Conservation (phyloP, 345 rosid species). For the Toxicodendron radicans region DNA sequence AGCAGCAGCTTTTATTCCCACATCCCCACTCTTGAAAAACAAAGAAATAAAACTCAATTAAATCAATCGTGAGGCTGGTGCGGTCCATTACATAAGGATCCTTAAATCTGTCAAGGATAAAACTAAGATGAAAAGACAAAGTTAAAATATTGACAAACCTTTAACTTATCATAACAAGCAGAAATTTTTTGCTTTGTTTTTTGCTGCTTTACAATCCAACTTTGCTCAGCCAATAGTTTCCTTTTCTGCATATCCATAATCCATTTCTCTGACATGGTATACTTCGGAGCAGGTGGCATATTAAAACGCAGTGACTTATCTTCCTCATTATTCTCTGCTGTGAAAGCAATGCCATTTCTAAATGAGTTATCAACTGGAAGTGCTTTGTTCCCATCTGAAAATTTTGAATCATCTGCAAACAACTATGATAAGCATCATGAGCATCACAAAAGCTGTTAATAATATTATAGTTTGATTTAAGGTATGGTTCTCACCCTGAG, state of each 20-base stretch:
- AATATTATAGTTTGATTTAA: not conserved
- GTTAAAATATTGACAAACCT: slow-evolving; percentile 47
- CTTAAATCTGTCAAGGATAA: slow-evolving; percentile 5
- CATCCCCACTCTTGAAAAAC: not conserved
- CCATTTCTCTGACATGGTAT: slow-evolving; percentile 87
- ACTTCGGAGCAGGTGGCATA: slow-evolving; percentile 53
- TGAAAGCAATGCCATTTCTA: slow-evolving; percentile 30
- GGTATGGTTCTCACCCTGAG: slow-evolving; percentile 23
- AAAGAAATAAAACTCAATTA: slow-evolving; percentile 6
- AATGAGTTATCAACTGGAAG: slow-evolving; percentile 21
- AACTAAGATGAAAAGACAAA: slow-evolving; percentile 17
- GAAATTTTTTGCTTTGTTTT: slow-evolving; percentile 62
- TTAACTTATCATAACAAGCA: slow-evolving; percentile 59
- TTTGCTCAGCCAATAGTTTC: slow-evolving; percentile 53
- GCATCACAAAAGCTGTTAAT: slow-evolving; percentile 4
- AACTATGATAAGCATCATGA: slow-evolving; percentile 9
- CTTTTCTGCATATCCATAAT: slow-evolving; percentile 63
- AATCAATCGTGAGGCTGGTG: not conserved
- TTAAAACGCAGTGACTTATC: slow-evolving; percentile 42
- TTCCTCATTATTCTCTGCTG: slow-evolving; percentile 56
- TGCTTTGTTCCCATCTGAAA: slow-evolving; percentile 23
- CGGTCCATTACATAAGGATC: not conserved
- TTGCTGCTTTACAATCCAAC: slow-evolving; percentile 62
- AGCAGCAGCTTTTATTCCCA: not conserved
- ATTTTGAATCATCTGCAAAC: slow-evolving; percentile 20